Evolutionary conservation across 495 filamentous ascomycete genomes (phyloP).

Genomic region (Lasiosphaeria ovina): DNA sequence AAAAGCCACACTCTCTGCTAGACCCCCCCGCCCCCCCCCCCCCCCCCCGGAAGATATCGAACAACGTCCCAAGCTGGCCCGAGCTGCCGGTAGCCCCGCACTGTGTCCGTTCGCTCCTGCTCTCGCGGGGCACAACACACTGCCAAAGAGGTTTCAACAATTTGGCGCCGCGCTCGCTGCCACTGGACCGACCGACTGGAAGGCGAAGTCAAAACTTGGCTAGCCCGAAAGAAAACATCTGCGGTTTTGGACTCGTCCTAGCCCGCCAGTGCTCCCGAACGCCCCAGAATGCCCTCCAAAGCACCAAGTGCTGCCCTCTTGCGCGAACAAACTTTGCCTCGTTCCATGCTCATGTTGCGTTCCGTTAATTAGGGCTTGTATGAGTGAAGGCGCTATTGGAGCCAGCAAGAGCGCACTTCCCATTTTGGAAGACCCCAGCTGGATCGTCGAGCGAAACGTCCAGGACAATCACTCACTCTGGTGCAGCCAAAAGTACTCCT

Average conservation of each 20-base stretch:
- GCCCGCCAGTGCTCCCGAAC: not conserved
- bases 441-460: conserved; percentile 12
- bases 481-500: conserved; percentile 14
- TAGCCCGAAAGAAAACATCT: conserved; percentile 1
- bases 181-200: not conserved
- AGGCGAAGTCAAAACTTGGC: conserved; percentile 1
- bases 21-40: too few species aligned
- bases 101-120: conserved; percentile 10
- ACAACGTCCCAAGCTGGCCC: not conserved
- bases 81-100: conserved; percentile 1
- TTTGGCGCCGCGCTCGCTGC: not conserved
- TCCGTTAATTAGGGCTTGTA: conserved; percentile 1
- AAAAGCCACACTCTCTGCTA: too few species aligned
- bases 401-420: conserved; percentile 6
- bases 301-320: not conserved
- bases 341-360: not conserved
- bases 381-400: conserved; percentile 6
- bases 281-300: not conserved
- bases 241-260: not conserved
- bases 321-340: not conserved
- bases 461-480: conserved; percentile 5
- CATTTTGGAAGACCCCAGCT: not conserved
- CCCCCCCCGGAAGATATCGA: too few species aligned
- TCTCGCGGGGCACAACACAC: conserved; percentile 7
- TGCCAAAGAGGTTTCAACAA: conserved; percentile 2